Percentiles rank a stretch among this genome's conserved stretches.
Conservation (phyloP, 208 protist species). For the Acanthamoeba comandoni region DNA sequence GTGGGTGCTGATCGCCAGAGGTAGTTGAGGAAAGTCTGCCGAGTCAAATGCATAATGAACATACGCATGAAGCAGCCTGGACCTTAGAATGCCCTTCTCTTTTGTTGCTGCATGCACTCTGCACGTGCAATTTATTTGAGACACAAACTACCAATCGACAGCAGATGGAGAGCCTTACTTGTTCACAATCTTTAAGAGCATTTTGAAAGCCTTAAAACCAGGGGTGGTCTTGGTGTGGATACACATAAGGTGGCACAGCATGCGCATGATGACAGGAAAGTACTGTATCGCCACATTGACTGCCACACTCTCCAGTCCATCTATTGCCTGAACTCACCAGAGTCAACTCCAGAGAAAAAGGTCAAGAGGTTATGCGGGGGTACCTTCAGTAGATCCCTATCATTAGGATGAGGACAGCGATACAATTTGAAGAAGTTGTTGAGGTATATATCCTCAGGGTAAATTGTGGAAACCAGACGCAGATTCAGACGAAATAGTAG, state of each 20-base stretch:
- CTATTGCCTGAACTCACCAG: neutral
- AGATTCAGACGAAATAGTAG: constrained; percentile 76
- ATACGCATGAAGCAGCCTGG: constrained; percentile 31
- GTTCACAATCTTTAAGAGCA: constrained; percentile 63
- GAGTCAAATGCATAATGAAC: constrained; percentile 62
- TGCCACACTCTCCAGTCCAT: constrained; percentile 34
- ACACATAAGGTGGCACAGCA: constrained; percentile 69
- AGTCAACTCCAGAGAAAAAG: neutral
- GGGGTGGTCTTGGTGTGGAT: constrained; percentile 32
- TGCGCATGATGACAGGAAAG: constrained; percentile 47
- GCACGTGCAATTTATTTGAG: too few relatives aligned
- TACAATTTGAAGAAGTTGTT: constrained; percentile 78
- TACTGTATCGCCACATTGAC: constrained; percentile 53
- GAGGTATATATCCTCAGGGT: constrained; percentile 72
- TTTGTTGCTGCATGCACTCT: constrained; percentile 41
- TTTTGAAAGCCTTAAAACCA: constrained; percentile 59
- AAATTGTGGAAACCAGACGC: constrained; percentile 70
- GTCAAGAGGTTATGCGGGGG: neutral
- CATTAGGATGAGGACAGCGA: neutral
- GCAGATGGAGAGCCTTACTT: constrained; percentile 8
- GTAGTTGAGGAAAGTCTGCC: constrained; percentile 20
- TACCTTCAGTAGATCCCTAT: neutral
- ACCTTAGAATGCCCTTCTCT: constrained; percentile 53
- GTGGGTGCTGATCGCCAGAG: constrained; percentile 64
- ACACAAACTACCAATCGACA: too few relatives aligned